Evolutionary conservation across 2,329 filamentous ascomycete species (phyloP).

Genomic region (Mollisiaceae sp.): DNA sequence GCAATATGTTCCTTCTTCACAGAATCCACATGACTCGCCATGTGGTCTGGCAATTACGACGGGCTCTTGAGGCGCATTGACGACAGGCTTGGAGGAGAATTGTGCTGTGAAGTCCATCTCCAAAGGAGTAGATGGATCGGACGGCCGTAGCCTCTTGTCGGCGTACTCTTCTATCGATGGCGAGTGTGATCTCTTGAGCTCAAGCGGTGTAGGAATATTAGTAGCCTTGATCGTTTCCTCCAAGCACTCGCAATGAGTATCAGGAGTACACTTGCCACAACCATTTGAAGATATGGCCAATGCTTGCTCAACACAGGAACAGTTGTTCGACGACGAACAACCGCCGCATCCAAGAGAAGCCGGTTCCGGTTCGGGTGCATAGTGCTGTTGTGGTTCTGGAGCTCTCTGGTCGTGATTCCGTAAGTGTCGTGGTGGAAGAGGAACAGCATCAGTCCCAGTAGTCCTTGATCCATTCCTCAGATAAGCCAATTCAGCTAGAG

Average conservation of each 20-base stretch:
- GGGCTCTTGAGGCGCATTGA: conserved; percentile 28
- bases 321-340: conserved; percentile 58
- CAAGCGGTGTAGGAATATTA: conserved; percentile 19
- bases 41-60: conserved; percentile 45
- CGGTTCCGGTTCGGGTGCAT: conserved; percentile 40
- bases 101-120: conserved; percentile 74
- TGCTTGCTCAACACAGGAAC: conserved; percentile 64
- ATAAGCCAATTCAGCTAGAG: conserved; percentile 48
- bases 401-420: conserved; percentile 33
- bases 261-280: conserved; percentile 69
- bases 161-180: conserved; percentile 33
- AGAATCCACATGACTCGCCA: conserved; percentile 80
- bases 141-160: conserved; percentile 62
- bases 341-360: conserved; percentile 56
- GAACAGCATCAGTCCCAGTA: conserved; percentile 47
- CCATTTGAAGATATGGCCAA: conserved; percentile 59
- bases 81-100: conserved; percentile 55
- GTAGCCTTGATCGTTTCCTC: conserved; percentile 47
- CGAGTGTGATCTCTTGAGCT: conserved; percentile 43
- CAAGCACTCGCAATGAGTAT: conserved; percentile 66
- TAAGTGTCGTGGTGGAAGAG: conserved; percentile 44
- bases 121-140: conserved; percentile 52
- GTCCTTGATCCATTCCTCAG: conserved; percentile 40
- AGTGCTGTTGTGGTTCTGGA: conserved; percentile 29
- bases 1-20: conserved; percentile 80